Evolutionary conservation across 352 stramenopile species (phyloP).

Genomic region (Pythium dissimile): DNA sequence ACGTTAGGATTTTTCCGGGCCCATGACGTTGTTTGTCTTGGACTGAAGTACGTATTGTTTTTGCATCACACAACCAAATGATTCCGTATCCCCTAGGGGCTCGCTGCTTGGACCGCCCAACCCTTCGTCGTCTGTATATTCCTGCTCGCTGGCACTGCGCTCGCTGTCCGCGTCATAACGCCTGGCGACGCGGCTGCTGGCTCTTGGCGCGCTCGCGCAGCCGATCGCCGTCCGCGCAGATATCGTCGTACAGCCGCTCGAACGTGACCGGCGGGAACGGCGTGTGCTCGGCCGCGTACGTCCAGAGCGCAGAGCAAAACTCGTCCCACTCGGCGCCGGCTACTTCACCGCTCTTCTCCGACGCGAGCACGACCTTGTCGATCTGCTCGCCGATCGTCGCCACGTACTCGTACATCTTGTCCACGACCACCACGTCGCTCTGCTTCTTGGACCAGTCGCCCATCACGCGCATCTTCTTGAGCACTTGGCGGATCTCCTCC

Average conservation of each 20-base stretch:
- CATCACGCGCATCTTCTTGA: constrained; percentile 90
- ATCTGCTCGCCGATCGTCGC: constrained; percentile 77
- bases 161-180: not conserved
- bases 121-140: too few species aligned
- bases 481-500: constrained; percentile 69
- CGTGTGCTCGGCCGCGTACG: constrained; percentile 72
- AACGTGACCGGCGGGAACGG: constrained; percentile 72
- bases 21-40: too few species aligned
- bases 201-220: constrained; percentile 11
- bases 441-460: constrained; percentile 75
- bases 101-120: too few species aligned
- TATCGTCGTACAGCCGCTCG: constrained; percentile 85
- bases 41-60: too few species aligned
- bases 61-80: too few species aligned
- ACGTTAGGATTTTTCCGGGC: too few species aligned
- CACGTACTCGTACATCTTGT: constrained; percentile 87
- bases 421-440: constrained; percentile 78
- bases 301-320: constrained; percentile 75
- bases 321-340: constrained; percentile 55
- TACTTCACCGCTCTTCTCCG: constrained; percentile 24
- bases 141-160: too few species aligned
- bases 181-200: not conserved
- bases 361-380: constrained; percentile 64
- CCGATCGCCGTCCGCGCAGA: constrained; percentile 60
- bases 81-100: too few species aligned